Base-by-base conservation (phyloP, 1,284 basidiomycete genomes). In the Microbotryum intermedium region DNA sequence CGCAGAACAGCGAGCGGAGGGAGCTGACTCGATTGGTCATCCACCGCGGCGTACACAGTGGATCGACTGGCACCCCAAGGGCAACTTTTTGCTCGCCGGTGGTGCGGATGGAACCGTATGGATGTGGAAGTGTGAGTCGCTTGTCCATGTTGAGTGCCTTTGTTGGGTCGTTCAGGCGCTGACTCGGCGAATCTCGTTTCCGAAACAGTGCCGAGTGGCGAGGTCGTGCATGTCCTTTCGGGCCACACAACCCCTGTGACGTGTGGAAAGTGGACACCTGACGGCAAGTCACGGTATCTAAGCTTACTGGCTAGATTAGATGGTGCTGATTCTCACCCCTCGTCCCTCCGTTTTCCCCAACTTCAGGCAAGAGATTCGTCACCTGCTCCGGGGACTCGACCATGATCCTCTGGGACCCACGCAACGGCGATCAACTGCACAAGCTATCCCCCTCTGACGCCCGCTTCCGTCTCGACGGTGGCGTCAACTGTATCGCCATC, bases 1-100 rank as follows among this genome's bases (percentile, higher is more conserved):
- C n/a, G n/a, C n/a, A n/a, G n/a, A n/a, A n/a, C n/a, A n/a, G n/a
- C n/a, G n/a, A n/a, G n/a, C 18, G 26, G 58, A 18, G 20, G 18
- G n/a, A n/a, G 51, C 50, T 44, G 47, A 46, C 44, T 20, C 13
- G n/a, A n/a, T n/a, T n/a, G n/a, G 9, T 45, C 18, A 13, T 39
- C 20, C 13, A 16, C 34, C 21, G 34, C 13, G 9, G 26, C 44
- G 48, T 6, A 9, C 34, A 45, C 64, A 94, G 90, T 97, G 91
- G 84, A 74, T 98, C 54, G 80, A 84, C 76, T 99, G 94, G 94
- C 95, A 99, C 77, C 94, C 95, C 0, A 92, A 86, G 74, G 95
- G 93, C 18, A 78, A 79, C 51, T 87, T 97, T 4, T 80, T 98
- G 0, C 81, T 94, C 4, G 92, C 90, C 0, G 94, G 94, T 43